A percentile compares a stretch with the other conserved stretches of the same genome.
Evolutionary conservation across 2,329 filamentous ascomycete species (phyloP).

Genomic region (Cladorrhinum sp.): DNA sequence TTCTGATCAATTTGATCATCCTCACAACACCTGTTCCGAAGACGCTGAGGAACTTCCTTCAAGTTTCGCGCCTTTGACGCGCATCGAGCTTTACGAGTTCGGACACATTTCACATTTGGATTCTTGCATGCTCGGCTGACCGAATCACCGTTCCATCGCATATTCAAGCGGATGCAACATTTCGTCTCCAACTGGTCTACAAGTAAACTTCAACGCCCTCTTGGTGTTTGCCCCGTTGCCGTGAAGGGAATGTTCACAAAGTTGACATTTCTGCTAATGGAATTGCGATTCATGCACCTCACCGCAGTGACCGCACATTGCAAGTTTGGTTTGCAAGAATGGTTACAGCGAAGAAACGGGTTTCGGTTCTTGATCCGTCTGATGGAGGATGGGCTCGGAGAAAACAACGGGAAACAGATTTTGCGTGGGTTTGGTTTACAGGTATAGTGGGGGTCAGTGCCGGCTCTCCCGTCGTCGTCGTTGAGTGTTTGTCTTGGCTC

Average conservation of each 20-base stretch:
- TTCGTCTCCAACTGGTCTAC: constrained; percentile 18
- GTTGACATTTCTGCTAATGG: background rate
- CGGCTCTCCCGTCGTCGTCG: background rate
- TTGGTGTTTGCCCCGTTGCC: background rate
- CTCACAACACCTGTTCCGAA: background rate
- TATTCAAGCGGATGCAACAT: constrained; percentile 2
- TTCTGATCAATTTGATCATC: too few relatives aligned
- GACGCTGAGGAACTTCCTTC: background rate
- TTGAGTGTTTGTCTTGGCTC: background rate
- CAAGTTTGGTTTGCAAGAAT: background rate
- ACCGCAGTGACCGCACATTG: background rate
- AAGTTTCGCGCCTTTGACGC: background rate
- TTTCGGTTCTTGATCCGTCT: background rate
- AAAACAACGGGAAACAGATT: background rate
- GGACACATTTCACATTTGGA: background rate
- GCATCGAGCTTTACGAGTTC: background rate
- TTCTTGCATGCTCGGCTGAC: background rate
- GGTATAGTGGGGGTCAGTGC: background rate
- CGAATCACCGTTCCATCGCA: background rate
- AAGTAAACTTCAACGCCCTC: background rate
- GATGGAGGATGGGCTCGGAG: background rate
- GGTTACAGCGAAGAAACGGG: background rate
- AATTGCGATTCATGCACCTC: background rate
- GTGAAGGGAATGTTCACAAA: background rate
- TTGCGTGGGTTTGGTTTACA: background rate